Conservation (phyloP, 768 basidiomycete genomes). For the Mycena filopes region DNA sequence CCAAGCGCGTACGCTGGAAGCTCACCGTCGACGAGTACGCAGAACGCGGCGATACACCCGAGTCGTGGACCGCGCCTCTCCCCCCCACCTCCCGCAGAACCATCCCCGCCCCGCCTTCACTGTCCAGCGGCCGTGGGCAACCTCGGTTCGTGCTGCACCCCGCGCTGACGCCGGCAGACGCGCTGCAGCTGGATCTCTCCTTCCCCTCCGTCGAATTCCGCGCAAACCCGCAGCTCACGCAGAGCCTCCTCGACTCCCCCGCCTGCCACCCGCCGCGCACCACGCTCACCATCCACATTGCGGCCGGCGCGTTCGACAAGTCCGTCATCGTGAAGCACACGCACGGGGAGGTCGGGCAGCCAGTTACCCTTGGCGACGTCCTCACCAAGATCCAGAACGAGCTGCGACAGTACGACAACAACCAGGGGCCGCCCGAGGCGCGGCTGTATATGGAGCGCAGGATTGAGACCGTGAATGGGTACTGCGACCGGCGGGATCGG, state of each 20-base stretch:
- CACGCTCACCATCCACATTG: background rate
- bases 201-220: slow-evolving; percentile 24
- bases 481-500: background rate
- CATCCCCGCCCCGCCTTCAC: background rate
- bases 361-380: slow-evolving; percentile 22
- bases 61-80: slow-evolving; percentile 18
- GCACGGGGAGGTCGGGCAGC: background rate
- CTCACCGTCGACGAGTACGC: slow-evolving; percentile 6
- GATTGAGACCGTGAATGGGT: slow-evolving; percentile 19
- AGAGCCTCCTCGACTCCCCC: background rate
- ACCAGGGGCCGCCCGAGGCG: background rate
- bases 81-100: background rate
- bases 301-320: background rate
- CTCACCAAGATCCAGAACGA: slow-evolving; percentile 5
- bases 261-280: slow-evolving; percentile 3
- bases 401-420: slow-evolving; percentile 8
- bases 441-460: slow-evolving; percentile 10
- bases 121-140: background rate
- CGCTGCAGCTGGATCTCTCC: slow-evolving; percentile 18
- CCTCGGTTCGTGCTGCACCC: background rate
- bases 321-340: background rate
- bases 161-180: background rate
- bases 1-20: slow-evolving; percentile 17
- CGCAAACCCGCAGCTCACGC: slow-evolving; percentile 1
- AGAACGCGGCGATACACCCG: background rate